Evolutionary conservation across 176 grass and related monocot genomes (phyloP).

Genomic region (Zoysia japonica): DNA sequence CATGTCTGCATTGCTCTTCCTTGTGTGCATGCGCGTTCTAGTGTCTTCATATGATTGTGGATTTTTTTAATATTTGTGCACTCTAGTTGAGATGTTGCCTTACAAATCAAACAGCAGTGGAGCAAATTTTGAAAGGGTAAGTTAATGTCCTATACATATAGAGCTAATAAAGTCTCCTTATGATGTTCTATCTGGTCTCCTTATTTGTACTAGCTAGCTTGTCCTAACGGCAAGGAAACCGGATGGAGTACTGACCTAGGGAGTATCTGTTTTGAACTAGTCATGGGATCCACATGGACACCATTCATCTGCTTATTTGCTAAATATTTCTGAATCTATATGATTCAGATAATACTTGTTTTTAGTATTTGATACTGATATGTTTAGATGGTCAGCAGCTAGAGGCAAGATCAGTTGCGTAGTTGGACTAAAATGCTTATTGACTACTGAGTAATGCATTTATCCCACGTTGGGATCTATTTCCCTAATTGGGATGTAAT

Average conservation of each 20-base stretch:
- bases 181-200: neutral
- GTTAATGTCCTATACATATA: slow-evolving; percentile 11
- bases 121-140: neutral
- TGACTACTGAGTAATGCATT: neutral
- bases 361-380: neutral
- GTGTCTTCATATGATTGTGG: slow-evolving; percentile 35
- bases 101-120: slow-evolving; percentile 42
- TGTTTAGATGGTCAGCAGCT: neutral
- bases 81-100: slow-evolving; percentile 30
- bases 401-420: slow-evolving; percentile 2
- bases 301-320: neutral
- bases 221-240: neutral
- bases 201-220: neutral
- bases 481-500: neutral
- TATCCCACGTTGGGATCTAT: neutral
- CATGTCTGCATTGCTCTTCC: slow-evolving; percentile 12
- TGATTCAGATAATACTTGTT: neutral
- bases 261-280: neutral
- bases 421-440: slow-evolving; percentile 20
- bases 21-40: slow-evolving; percentile 37
- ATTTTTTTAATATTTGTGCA: slow-evolving; percentile 27
- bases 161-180: slow-evolving; percentile 4
- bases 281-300: neutral
- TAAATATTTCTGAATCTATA: neutral
- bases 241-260: neutral